Evolutionary conservation across 495 filamentous ascomycete genomes (phyloP), one percentile per base, ranked within the genome.

Genomic region (Chaetomium tenue): DNA sequence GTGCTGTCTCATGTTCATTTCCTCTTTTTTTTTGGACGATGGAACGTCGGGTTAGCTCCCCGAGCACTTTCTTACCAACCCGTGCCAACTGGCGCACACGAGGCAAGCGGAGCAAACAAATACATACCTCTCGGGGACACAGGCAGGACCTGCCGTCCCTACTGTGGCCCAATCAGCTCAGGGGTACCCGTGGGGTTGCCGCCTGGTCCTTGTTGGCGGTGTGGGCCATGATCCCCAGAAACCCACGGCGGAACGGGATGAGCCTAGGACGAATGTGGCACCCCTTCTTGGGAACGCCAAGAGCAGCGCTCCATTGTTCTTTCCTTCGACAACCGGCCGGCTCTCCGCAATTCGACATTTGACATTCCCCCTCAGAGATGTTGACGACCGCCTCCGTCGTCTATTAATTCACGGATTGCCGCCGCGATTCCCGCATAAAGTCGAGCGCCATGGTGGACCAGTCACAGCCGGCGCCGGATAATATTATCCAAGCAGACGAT

Each of bases 221-320:
- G 33, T 48, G 57, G 57, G 22, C 22, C 42, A 48, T 48, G 57
- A 33, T 46, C 55, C 55, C 37, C 55, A n/a, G 30, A 44, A 39
- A 25, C 55, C 55, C 55, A 58, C 55, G 55, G 33, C 57, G 57
- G 57, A 37, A 37, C 57, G 57, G 57, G 57, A 48, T 22, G 16
- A 33, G 28, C 57, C 57, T 60, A 60, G 39, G 42, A 25, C 55
- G 22, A 58, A 58, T 44, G 23, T 9, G 23, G 57, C 57, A 48
- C 42, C 57, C 57, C 16, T 37, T 37, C 23, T 44, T 22, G 40
- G 42, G 25, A 12, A 11, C 11, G 26, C 37, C 57, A 22, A 48
- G 25, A 22, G 13, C 18, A 42, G 16, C 30, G 42, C 15, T 47
- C 44, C 7, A 33, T 33, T 15, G 57, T 60, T 37, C 26, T 58